Conservation (phyloP, 2,329 filamentous ascomycete genomes). For the Trichoderma simmonsii region DNA sequence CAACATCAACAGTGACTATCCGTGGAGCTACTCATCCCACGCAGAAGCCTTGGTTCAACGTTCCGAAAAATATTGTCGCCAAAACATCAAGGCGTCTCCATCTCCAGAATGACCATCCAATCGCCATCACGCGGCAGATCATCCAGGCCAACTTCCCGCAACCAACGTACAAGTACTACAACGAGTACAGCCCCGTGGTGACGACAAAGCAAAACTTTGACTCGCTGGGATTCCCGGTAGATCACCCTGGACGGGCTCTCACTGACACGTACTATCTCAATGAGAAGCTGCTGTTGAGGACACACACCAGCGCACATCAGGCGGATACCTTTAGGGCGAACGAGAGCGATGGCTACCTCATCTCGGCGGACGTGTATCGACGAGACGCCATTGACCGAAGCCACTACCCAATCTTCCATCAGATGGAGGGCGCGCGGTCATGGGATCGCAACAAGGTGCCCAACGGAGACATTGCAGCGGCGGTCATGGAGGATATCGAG, state of each 20-base stretch:
- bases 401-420: conserved; percentile 96
- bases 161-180: conserved; percentile 72
- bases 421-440: conserved; percentile 92
- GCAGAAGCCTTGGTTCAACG: conserved; percentile 80
- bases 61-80: conserved; percentile 69
- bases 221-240: conserved; percentile 82
- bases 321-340: conserved; percentile 74
- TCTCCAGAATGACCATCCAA: conserved; percentile 83
- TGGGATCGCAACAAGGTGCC: conserved; percentile 71
- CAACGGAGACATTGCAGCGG: conserved; percentile 56
- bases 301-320: conserved; percentile 93
- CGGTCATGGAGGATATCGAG: conserved; percentile 68
- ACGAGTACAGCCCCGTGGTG: conserved; percentile 78
- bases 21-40: conserved; percentile 62
- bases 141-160: conserved; percentile 84
- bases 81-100: conserved; percentile 79
- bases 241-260: conserved; percentile 82
- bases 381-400: conserved; percentile 91
- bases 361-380: conserved; percentile 92
- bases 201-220: conserved; percentile 89
- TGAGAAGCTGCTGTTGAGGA: conserved; percentile 75
- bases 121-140: conserved; percentile 85
- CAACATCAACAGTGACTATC: conserved; percentile 48
- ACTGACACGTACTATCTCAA: conserved; percentile 98
- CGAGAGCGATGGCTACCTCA: conserved; percentile 75